A percentile compares a stretch with the other conserved stretches of the same genome.
Evolutionary conservation across 208 protist species (phyloP).

Genomic region (Endotrypanum monterogeii): DNA sequence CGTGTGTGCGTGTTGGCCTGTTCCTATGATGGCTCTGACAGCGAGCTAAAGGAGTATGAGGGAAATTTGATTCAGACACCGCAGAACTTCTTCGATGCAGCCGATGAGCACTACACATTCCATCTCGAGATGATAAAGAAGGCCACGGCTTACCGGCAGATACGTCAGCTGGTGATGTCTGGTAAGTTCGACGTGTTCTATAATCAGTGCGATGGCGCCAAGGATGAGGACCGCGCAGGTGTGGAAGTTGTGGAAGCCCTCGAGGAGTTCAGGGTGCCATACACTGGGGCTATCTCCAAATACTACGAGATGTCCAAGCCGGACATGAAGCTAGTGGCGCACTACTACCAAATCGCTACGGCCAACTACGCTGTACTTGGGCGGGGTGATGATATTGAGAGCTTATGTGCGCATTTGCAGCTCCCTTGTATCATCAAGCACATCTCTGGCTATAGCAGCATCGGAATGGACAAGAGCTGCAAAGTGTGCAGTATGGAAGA

Average conservation of each 20-base stretch:
- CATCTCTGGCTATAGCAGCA: slow-evolving; percentile 88
- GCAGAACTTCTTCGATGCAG: slow-evolving; percentile 72
- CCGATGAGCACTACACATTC: slow-evolving; percentile 61
- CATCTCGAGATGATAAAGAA: slow-evolving; percentile 78
- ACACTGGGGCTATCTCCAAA: slow-evolving; percentile 88
- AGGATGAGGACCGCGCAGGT: slow-evolving; percentile 88
- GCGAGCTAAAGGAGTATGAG: slow-evolving; percentile 79
- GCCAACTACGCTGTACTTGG: slow-evolving; percentile 68
- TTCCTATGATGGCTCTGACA: slow-evolving; percentile 88
- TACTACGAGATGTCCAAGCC: slow-evolving; percentile 91
- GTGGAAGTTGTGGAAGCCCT: slow-evolving; percentile 87
- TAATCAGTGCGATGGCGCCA: slow-evolving; percentile 90
- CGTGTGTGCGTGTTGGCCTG: slow-evolving; percentile 82
- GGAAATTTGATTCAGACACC: slow-evolving; percentile 76
- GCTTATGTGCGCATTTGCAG: slow-evolving; percentile 39
- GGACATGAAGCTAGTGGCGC: slow-evolving; percentile 89
- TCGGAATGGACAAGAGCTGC: slow-evolving; percentile 90
- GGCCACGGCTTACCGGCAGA: slow-evolving; percentile 77
- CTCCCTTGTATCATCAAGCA: slow-evolving; percentile 92
- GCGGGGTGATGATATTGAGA: slow-evolving; percentile 49
- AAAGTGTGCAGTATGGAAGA: slow-evolving; percentile 72
- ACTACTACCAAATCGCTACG: slow-evolving; percentile 77
- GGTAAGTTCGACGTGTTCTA: slow-evolving; percentile 88
- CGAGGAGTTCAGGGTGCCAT: slow-evolving; percentile 88
- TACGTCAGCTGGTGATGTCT: slow-evolving; percentile 84